A percentile compares a stretch with the other conserved stretches of the same genome.
phyloP scores from a whole-genome alignment of 2,329 filamentous ascomycete species.

The Fusarium azukiicola region DNA sequence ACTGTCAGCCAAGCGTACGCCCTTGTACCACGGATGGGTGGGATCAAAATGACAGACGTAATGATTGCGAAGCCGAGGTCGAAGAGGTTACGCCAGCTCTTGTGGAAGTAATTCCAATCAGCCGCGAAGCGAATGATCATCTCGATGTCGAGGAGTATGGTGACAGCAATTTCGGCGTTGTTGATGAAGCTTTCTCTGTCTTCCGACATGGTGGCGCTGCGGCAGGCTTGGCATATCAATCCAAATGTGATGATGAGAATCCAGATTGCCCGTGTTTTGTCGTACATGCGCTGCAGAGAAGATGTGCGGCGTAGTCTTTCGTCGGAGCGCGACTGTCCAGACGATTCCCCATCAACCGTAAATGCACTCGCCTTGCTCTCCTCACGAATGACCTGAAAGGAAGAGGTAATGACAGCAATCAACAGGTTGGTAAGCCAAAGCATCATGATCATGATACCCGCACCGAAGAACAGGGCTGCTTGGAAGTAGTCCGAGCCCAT shows the following conservation, averaged over 20 bases:
- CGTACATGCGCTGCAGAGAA: slow-evolving; percentile 84
- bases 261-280: slow-evolving; percentile 89
- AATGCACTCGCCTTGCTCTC: slow-evolving; percentile 98
- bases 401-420: slow-evolving; percentile 98
- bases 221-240: slow-evolving; percentile 88
- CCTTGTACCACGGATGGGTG: slow-evolving; percentile 86
- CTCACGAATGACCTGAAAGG: slow-evolving; percentile 98
- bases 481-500: slow-evolving; percentile 95
- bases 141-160: slow-evolving; percentile 88
- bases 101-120: slow-evolving; percentile 91
- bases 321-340: slow-evolving; percentile 62
- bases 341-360: slow-evolving; percentile 83
- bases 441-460: slow-evolving; percentile 93
- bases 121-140: slow-evolving; percentile 89
- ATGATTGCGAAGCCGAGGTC: slow-evolving; percentile 90
- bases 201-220: slow-evolving; percentile 87
- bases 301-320: slow-evolving; percentile 64
- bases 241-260: slow-evolving; percentile 89
- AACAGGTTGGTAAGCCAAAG: slow-evolving; percentile 97
- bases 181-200: slow-evolving; percentile 83
- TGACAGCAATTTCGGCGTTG: slow-evolving; percentile 87
- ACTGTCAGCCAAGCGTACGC: slow-evolving; percentile 94
- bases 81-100: slow-evolving; percentile 86
- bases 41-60: slow-evolving; percentile 92
- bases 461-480: slow-evolving; percentile 88